These are phyloP conservation scores for Cyanophora paradoxa DNA, from an alignment of 78 protist species.

Conservation along the genomic window DNA sequence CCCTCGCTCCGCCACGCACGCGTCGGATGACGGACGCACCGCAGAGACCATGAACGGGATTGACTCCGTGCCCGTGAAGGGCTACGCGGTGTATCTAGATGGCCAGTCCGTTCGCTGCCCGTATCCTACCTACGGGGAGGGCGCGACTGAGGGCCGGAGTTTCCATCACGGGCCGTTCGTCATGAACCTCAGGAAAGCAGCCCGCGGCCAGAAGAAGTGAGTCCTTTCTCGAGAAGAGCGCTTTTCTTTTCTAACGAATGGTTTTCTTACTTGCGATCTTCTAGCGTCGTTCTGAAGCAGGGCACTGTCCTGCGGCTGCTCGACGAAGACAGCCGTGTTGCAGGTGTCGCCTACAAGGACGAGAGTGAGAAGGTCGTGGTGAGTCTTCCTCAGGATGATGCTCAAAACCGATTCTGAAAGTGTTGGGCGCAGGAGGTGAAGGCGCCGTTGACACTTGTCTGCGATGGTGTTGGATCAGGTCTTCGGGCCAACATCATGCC, in stretches of 20 bases:
- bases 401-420: too few species aligned
- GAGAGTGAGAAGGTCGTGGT: background rate
- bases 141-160: conserved; percentile 33
- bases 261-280: too few species aligned
- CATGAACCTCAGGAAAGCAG: conserved; percentile 47
- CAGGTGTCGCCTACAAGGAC: too few species aligned
- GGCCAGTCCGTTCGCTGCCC: conserved; percentile 14
- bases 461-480: background rate
- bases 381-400: background rate
- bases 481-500: background rate
- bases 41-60: conserved; percentile 41
- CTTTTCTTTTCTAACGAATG: too few species aligned
- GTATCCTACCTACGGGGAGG: conserved; percentile 37
- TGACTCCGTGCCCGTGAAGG: conserved; percentile 41
- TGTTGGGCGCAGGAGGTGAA: background rate
- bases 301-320: background rate
- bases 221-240: background rate
- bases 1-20: background rate
- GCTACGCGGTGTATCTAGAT: conserved; percentile 42
- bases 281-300: too few species aligned
- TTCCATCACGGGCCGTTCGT: conserved; percentile 76
- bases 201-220: conserved; percentile 29
- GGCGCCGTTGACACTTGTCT: background rate
- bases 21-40: background rate
- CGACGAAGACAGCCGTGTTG: too few species aligned